Percentiles rank a stretch among this genome's conserved stretches.
phyloP scores from a whole-genome alignment of 1,284 basidiomycete species.

The Singerocomus rubriflavus region DNA sequence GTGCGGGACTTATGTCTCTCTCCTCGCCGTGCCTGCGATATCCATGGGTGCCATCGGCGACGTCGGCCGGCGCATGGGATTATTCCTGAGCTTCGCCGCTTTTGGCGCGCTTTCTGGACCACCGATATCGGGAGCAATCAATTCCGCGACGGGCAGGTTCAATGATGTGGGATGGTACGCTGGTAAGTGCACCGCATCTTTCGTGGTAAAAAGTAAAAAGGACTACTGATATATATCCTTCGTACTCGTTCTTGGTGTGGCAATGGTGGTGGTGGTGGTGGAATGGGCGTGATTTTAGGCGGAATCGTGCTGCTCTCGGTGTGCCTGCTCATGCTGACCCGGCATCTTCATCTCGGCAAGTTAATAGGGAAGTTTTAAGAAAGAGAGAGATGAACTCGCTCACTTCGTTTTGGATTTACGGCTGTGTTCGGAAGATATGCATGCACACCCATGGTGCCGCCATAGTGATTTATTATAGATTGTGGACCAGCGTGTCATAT shows the following conservation, averaged over 20 bases:
- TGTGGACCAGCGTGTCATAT: too few relatives aligned
- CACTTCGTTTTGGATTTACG: too few relatives aligned
- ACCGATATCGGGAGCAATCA: conserved; percentile 50
- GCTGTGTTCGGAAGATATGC: too few relatives aligned
- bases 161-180: conserved; percentile 45
- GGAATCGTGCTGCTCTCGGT: conserved; percentile 27
- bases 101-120: conserved; percentile 46
- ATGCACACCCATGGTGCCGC: too few relatives aligned
- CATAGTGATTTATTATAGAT: too few relatives aligned
- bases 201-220: conserved; percentile 2
- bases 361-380: conserved; percentile 28
- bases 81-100: conserved; percentile 51
- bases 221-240: too few relatives aligned
- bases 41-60: conserved; percentile 57
- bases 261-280: too few relatives aligned
- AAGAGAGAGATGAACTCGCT: too few relatives aligned
- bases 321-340: conserved; percentile 23
- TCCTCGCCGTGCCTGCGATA: conserved; percentile 54
- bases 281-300: conserved; percentile 15
- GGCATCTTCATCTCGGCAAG: conserved; percentile 28
- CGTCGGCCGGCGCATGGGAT: conserved; percentile 57
- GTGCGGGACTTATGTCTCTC: conserved; percentile 55
- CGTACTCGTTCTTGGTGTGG: too few relatives aligned
- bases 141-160: conserved; percentile 33
- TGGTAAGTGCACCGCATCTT: conserved; percentile 38